Conservation (phyloP, 108 stramenopile genomes). For the Conticribra guillardii region DNA sequence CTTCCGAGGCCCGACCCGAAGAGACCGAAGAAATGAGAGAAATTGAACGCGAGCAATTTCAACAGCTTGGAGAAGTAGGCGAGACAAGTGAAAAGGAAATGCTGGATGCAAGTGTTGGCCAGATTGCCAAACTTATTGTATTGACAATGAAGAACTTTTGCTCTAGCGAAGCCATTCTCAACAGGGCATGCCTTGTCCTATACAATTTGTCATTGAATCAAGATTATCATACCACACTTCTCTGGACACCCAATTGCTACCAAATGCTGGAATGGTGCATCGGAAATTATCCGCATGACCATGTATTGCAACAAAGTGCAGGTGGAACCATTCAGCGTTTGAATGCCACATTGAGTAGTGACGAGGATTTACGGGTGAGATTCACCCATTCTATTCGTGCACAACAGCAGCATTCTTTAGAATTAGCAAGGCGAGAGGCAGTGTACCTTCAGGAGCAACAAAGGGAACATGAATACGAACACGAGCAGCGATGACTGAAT, state of each 20-base stretch:
- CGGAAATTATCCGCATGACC: slow-evolving; percentile 81
- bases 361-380: slow-evolving; percentile 43
- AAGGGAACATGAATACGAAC: slow-evolving; percentile 31
- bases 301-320: slow-evolving; percentile 85
- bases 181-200: slow-evolving; percentile 91
- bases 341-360: slow-evolving; percentile 55
- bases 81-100: slow-evolving; percentile 70
- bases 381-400: slow-evolving; percentile 46
- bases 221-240: slow-evolving; percentile 74
- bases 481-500: slow-evolving; percentile 9
- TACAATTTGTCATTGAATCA: slow-evolving; percentile 89
- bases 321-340: slow-evolving; percentile 82
- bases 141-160: slow-evolving; percentile 90
- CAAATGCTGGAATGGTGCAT: slow-evolving; percentile 90
- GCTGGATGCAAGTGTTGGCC: slow-evolving; percentile 74
- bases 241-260: slow-evolving; percentile 86
- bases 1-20: slow-evolving; percentile 51
- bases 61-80: slow-evolving; percentile 51
- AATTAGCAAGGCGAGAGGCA: slow-evolving; percentile 43
- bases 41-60: slow-evolving; percentile 46
- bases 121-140: slow-evolving; percentile 79
- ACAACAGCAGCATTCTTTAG: slow-evolving; percentile 46
- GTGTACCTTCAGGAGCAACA: too few species aligned
- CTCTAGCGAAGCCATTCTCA: slow-evolving; percentile 85
- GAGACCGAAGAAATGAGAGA: slow-evolving; percentile 47